Evolutionary conservation across 345 rosid genomes (phyloP), one percentile per base, ranked within the genome.

Genomic region (Orychophragmus violaceus): DNA sequence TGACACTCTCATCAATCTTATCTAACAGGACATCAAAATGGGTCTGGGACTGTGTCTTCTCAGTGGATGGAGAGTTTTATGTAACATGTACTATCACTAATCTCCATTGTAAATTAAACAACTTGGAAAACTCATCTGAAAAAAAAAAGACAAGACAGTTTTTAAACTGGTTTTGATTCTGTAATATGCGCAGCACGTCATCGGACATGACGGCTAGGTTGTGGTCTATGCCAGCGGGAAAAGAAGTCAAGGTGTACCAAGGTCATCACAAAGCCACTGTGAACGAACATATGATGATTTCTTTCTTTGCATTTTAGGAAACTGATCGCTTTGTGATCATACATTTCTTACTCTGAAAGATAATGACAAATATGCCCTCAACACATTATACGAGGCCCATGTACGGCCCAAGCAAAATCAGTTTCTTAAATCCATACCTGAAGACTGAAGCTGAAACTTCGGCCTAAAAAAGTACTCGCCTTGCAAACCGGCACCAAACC

Each of bases 1-100:
- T 27, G 36, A 74, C 50, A 60, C 17, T 17, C 5, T 30, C 22
- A 51, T 17, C 30, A 24, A 21, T 6, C 28, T 51, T 57, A 50
- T 36, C 33, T 14, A 70, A 57, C 78, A 90, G 99, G 99, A 74
- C 99, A 94, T 69, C 83, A 80, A 45, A 91, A 53, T 94, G 99
- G 97, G 96, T 94, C 0, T 90, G 97, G 99, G 97, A 94, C 77
- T 90, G 96, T 27, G 96, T 91, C 77, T 94, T 94, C 81, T 94
- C 97, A 3, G 99, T 90, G 12, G 99, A 94, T 66, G 99, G 97
- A 59, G 97, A 96, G 53, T 94, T 83, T 79, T 87, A 90, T 49
- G 87, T 94, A 44, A 90, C 99, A 79, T 96, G 97, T 90, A 46
- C 14, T 19, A 8, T 48, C 23, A 27, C 35, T 45, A 5, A 8